A percentile compares a stretch with the other conserved stretches of the same genome.
Conservation (phyloP, 2,329 filamentous ascomycete genomes). For the Mycogone perniciosa region DNA sequence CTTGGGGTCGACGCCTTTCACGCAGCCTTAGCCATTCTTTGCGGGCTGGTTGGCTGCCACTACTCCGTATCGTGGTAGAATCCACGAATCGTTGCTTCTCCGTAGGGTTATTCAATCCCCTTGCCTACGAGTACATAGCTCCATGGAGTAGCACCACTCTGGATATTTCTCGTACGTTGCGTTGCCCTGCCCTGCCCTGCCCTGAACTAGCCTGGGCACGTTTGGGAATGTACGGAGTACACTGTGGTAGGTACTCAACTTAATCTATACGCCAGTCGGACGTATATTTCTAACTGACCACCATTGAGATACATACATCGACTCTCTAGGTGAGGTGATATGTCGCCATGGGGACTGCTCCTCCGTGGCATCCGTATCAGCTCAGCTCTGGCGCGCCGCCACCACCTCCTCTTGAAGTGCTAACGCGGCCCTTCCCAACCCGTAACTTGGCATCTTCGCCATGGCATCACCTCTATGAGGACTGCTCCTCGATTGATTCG, state of each 20-base stretch:
- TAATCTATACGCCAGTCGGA: not conserved
- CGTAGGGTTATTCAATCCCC: slow-evolving; percentile 5
- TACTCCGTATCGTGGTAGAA: not conserved
- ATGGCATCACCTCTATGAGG: slow-evolving; percentile 1
- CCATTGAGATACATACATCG: slow-evolving; percentile 1
- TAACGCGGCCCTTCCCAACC: slow-evolving; percentile 4
- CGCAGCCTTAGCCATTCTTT: slow-evolving; percentile 7
- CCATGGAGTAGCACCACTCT: slow-evolving; percentile 10
- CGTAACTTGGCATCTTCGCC: slow-evolving; percentile 1
- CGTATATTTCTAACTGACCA: slow-evolving; percentile 1
- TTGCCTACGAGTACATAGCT: not conserved
- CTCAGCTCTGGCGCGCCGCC: slow-evolving; percentile 11
- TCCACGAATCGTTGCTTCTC: slow-evolving; percentile 1
- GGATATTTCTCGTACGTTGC: not conserved
- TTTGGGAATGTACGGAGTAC: not conserved
- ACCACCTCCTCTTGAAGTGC: slow-evolving; percentile 3
- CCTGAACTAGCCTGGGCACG: not conserved
- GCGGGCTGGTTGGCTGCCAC: slow-evolving; percentile 1
- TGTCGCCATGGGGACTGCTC: slow-evolving; percentile 6
- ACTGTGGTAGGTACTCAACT: not conserved
- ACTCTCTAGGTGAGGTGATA: not conserved
- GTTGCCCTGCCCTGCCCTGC: not conserved
- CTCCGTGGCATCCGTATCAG: slow-evolving; percentile 8
- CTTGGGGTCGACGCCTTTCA: not conserved
- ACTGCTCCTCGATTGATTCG: slow-evolving; percentile 9